Base-by-base conservation (phyloP, 2,329 filamentous ascomycete species). In the Aspergillus novofumigatus region DNA sequence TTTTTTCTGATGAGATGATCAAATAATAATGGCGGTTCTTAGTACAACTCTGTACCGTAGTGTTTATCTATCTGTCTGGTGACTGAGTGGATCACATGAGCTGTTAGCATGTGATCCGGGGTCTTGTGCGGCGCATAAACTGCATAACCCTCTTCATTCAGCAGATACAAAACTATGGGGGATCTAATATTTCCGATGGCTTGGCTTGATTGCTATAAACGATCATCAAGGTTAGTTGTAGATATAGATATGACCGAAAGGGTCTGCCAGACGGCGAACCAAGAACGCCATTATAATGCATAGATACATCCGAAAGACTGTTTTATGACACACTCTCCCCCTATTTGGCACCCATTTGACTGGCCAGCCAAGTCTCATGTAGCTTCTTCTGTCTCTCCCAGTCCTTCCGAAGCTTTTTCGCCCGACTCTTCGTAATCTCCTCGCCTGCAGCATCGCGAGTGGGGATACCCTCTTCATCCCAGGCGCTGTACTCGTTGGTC, bases 301-400 rank as follows among this genome's bases (percentile, higher is more conserved):
- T 20, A 23, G 41, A 44, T 47, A 23, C 32, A 47, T 47, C 23
- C 25, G 14, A 47, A 23, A 21, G 4, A 26, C 44, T 47, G 21
- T 23, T 23, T 47, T 47, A 25, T 14, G 10, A 26, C 20, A 14
- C 20, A 7, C 25, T 11, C 20, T 25, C 21, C 44, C 10, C 5
- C 44, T 47, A 47, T 47, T 47, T 47, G 44, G 44, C 44, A 11
- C 44, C 44, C 11, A 47, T 47, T 47, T 47, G 44, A 47, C 44
- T 47, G 44, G 44, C 44, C 44, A 47, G 44, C 44, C 44, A 47
- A 14, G 44, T 47, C 44, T 47, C 44, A 47, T 47, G 44, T 23
- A 47, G 73, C 81, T 93, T 95, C 81, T 92, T 94, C 78, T 97
- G 93, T 71, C 82, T 86, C 66, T 95, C 89, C 90, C 90, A 96